Base-by-base conservation (phyloP, 192 early-diverging fungal species). In the Coemansia sp. region DNA sequence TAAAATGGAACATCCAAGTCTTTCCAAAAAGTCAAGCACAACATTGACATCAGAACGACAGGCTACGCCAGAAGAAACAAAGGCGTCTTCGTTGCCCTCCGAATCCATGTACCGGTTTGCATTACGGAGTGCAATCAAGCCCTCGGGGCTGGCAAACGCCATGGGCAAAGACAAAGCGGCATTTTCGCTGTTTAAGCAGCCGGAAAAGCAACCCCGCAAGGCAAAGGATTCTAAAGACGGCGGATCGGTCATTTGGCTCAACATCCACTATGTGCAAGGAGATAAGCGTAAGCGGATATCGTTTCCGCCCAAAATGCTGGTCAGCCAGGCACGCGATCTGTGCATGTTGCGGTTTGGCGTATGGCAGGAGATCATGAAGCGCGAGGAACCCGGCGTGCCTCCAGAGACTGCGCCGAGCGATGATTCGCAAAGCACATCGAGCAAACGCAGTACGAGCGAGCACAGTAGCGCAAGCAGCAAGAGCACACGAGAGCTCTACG, bases 341-440 rank as follows among this genome's bases (percentile, higher is more conserved):
- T 80, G 72, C 51, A 71, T 80, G 68, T 53, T 80, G 43, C 44
- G 69, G 59, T 80, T 71, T 48, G 75, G 62, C 28, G 62, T 76
- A 7, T 80, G 79, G 79, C 64, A 59, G 31, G 60, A 56, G 0
- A 32, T 75, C 17, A 60, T 75, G 61, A 40, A 53, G 4, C 28
- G 52, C 16, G 36, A 40, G 8, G 12, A 14, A 14, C 7, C 14
- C 34, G 17, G 5, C 39, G n/a, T n/a, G n/a, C n/a, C n/a, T n/a
- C n/a, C n/a, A n/a, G n/a, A n/a, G n/a, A n/a, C n/a, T n/a, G n/a
- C n/a, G n/a, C n/a, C n/a, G n/a, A n/a, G 23, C 23, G 23, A 26
- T 26, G 23, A 26, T 26, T 1, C 23, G 2, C 23, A 5, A 42
- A 21, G 23, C 23, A 26, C 23, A 1, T 26, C 23, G 23, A 26